Conservation (phyloP, 2,329 filamentous ascomycete species). For the Claviceps cyperi region DNA sequence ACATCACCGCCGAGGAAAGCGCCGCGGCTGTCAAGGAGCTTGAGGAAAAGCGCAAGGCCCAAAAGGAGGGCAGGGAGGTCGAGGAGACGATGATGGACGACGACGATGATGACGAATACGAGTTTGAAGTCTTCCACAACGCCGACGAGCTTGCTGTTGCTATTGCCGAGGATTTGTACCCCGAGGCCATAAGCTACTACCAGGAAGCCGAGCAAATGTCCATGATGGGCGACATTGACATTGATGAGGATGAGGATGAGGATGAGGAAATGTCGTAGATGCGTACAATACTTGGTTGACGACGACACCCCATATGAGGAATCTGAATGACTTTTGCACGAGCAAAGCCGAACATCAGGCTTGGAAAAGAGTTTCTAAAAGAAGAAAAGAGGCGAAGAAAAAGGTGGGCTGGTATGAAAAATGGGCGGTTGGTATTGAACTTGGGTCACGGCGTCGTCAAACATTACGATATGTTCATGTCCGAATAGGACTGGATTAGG, state of each 20-base stretch:
- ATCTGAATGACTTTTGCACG: too few species aligned
- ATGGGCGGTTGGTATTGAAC: not conserved
- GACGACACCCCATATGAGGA: too few species aligned
- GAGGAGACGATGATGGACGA: slow-evolving; percentile 31
- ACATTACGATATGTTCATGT: not conserved
- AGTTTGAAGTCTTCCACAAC: slow-evolving; percentile 73
- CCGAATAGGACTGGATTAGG: not conserved
- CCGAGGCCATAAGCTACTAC: slow-evolving; percentile 79
- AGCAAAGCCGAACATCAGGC: too few species aligned
- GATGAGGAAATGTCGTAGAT: slow-evolving; percentile 29
- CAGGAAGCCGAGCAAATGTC: slow-evolving; percentile 52
- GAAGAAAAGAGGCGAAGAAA: not conserved
- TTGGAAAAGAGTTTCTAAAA: not conserved
- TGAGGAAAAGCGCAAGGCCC: slow-evolving; percentile 37
- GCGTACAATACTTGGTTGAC: too few species aligned
- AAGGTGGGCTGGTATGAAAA: not conserved
- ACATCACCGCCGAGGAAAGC: slow-evolving; percentile 60
- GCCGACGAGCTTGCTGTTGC: slow-evolving; percentile 71
- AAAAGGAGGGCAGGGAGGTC: slow-evolving; percentile 35
- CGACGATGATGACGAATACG: slow-evolving; percentile 44
- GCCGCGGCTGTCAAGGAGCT: slow-evolving; percentile 45
- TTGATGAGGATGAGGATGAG: slow-evolving; percentile 32
- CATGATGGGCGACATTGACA: slow-evolving; percentile 52
- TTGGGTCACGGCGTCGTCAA: not conserved
- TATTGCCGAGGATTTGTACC: slow-evolving; percentile 79